These are phyloP conservation scores for Hanseniaspora hatyaiensis DNA, from an alignment of 805 yeast species.

Conservation along the genomic window DNA sequence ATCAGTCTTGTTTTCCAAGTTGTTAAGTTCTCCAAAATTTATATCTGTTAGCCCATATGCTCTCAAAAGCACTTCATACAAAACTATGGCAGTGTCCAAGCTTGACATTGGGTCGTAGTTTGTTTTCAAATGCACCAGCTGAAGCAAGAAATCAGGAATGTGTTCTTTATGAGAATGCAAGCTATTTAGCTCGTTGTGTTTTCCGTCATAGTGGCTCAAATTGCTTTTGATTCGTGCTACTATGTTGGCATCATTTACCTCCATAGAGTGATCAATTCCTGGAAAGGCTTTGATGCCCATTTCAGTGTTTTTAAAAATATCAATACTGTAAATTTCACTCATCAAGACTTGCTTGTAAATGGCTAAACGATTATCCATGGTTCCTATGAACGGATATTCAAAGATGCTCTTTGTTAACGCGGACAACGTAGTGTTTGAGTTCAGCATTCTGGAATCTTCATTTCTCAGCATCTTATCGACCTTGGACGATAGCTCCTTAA, in stretches of 20 bases:
- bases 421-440: conserved; percentile 26
- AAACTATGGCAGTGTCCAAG: not conserved
- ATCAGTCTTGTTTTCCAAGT: conserved; percentile 15
- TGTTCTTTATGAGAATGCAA: conserved; percentile 1
- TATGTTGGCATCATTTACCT: not conserved
- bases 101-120: not conserved
- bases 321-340: conserved; percentile 17
- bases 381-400: conserved; percentile 23
- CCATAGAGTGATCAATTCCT: not conserved
- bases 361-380: conserved; percentile 2
- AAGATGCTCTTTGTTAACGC: conserved; percentile 24
- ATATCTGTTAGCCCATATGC: conserved; percentile 8
- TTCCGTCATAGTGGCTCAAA: conserved; percentile 5
- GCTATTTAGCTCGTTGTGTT: conserved; percentile 2
- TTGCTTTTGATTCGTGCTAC: not conserved
- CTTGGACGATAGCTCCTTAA: conserved; percentile 25
- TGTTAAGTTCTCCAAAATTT: not conserved
- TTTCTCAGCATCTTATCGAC: conserved; percentile 19
- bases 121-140: not conserved
- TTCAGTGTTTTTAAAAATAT: not conserved
- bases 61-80: conserved; percentile 13
- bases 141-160: not conserved
- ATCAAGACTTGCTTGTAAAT: conserved; percentile 14
- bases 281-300: not conserved
- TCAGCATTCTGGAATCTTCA: conserved; percentile 16